These are phyloP conservation scores for Kondoa malvinella DNA, from an alignment of 768 basidiomycete genomes.

Conservation along the genomic window DNA sequence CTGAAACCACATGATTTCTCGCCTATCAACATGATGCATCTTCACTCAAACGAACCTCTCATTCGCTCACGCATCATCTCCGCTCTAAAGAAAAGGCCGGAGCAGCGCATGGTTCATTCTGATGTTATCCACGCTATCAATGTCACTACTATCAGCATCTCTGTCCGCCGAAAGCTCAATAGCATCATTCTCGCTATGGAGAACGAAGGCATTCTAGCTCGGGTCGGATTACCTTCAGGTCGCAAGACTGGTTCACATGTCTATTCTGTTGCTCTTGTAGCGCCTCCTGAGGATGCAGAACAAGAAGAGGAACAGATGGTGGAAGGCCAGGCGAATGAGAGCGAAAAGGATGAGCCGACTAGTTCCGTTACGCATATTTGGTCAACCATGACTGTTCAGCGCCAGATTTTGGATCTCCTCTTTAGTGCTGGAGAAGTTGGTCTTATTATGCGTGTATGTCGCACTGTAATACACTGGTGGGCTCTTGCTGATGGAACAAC, in stretches of 20 bases:
- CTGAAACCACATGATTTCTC: constrained; percentile 11
- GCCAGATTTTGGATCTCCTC: constrained; percentile 58
- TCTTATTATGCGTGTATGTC: constrained; percentile 14
- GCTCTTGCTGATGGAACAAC: constrained; percentile 43
- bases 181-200: constrained; percentile 55
- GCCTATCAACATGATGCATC: constrained; percentile 24
- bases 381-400: constrained; percentile 50
- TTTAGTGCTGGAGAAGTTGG: constrained; percentile 45
- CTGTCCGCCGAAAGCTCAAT: constrained; percentile 64
- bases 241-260: neutral
- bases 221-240: constrained; percentile 45
- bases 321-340: constrained; percentile 29
- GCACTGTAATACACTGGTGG: neutral
- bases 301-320: constrained; percentile 40
- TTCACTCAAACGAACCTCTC: constrained; percentile 33
- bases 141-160: constrained; percentile 42
- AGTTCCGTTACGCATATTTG: constrained; percentile 12
- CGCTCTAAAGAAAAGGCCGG: constrained; percentile 51
- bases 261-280: neutral
- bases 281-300: constrained; percentile 33
- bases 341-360: neutral
- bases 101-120: constrained; percentile 52
- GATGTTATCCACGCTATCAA: constrained; percentile 61
- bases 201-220: constrained; percentile 56
- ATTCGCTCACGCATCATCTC: constrained; percentile 54